phyloP scores from a whole-genome alignment of 257 asterid species.

The Phtheirospermum japonicum region DNA sequence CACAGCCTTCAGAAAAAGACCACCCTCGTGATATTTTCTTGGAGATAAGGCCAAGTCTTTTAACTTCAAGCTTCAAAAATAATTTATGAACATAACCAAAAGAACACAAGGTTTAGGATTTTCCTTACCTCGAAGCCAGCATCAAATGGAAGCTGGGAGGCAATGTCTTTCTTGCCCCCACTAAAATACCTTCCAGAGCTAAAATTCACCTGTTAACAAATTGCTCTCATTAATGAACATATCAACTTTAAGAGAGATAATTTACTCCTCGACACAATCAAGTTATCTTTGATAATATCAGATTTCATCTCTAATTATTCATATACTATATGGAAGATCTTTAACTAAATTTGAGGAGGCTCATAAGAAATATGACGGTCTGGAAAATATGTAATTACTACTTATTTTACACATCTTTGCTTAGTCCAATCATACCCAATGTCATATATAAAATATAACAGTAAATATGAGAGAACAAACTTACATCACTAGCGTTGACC shows the following conservation, averaged over 20 bases:
- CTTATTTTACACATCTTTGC: not conserved
- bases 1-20: conserved; percentile 65
- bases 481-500: conserved; percentile 98
- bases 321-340: conserved; percentile 1
- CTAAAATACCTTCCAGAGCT: conserved; percentile 92
- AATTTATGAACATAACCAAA: not conserved
- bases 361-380: not conserved
- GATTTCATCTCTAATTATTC: conserved; percentile 13
- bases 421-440: conserved; percentile 18
- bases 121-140: conserved; percentile 88
- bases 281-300: conserved; percentile 3
- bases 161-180: conserved; percentile 53
- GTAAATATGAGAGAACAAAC: conserved; percentile 33
- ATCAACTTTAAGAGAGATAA: conserved; percentile 15
- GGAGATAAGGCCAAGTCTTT: conserved; percentile 9
- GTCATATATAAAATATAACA: conserved; percentile 14
- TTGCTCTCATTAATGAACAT: conserved; percentile 25
- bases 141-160: conserved; percentile 83
- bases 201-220: conserved; percentile 73
- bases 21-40: conserved; percentile 6
- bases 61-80: conserved; percentile 11
- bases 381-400: conserved; percentile 1
- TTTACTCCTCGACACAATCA: conserved; percentile 11
- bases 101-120: conserved; percentile 6
- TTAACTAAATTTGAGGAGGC: conserved; percentile 13